A percentile compares a stretch with the other conserved stretches of the same genome.
Evolutionary conservation across 2,329 filamentous ascomycete genomes (phyloP).

Genomic region (Elsinoe arachidis): DNA sequence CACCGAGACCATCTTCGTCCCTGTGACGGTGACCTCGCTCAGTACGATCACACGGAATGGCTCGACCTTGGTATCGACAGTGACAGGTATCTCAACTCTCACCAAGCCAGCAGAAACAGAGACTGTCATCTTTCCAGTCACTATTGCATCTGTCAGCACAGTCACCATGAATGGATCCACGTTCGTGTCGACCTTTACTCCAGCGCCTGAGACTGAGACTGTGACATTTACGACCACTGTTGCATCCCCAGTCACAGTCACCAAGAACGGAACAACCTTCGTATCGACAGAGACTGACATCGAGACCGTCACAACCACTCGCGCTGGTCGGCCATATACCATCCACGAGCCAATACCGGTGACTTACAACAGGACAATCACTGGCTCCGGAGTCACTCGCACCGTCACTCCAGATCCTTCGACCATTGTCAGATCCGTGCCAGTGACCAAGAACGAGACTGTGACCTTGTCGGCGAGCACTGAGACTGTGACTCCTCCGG

Average conservation of each 20-base stretch:
- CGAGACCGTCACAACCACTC: neutral
- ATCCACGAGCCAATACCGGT: conserved; percentile 2
- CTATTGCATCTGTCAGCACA: neutral
- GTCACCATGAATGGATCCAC: neutral
- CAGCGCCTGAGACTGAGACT: neutral
- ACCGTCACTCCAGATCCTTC: conserved; percentile 9
- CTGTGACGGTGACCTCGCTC: neutral
- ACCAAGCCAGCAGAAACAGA: neutral
- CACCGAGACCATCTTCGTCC: neutral
- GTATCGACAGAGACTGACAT: neutral
- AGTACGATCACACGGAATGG: neutral
- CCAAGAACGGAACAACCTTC: neutral
- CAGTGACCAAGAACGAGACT: conserved; percentile 1
- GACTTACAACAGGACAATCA: neutral
- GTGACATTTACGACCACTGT: neutral
- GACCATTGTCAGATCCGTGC: neutral
- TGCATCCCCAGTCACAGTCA: neutral
- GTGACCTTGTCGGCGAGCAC: neutral
- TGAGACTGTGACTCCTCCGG: neutral
- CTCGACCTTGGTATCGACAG: neutral
- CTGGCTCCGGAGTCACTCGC: neutral
- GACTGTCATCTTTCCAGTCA: neutral
- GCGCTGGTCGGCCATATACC: neutral
- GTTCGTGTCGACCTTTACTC: neutral
- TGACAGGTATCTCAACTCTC: neutral